Percentiles rank a stretch among this genome's conserved stretches.
phyloP scores from a whole-genome alignment of 192 early-diverging fungal species.

The Dispira simplex region DNA sequence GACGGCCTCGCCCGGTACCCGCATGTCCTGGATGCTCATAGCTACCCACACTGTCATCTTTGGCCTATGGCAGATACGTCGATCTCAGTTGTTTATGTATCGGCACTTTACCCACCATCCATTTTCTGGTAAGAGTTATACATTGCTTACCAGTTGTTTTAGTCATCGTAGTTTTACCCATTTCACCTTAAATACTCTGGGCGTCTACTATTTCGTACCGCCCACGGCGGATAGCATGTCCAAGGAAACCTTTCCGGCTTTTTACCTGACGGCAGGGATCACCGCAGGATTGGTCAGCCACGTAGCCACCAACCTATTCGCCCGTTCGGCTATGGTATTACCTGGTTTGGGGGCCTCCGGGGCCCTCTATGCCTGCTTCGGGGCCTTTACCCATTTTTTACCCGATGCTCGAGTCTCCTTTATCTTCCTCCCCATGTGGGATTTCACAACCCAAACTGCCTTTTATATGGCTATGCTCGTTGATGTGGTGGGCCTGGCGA shows the following conservation, averaged over 20 bases:
- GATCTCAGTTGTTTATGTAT: conserved; percentile 49
- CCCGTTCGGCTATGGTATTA: conserved; percentile 26
- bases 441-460: background rate
- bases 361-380: conserved; percentile 57
- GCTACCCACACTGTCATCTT: conserved; percentile 47
- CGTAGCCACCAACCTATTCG: conserved; percentile 25
- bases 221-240: conserved; percentile 34
- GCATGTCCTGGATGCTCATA: background rate
- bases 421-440: conserved; percentile 38
- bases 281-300: conserved; percentile 52
- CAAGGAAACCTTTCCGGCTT: conserved; percentile 55
- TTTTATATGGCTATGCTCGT: background rate
- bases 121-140: conserved; percentile 41
- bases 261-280: conserved; percentile 61
- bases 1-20: background rate
- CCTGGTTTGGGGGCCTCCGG: conserved; percentile 73
- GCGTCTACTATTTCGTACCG: conserved; percentile 47
- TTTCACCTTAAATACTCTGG: conserved; percentile 69
- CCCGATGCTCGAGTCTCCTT: conserved; percentile 39
- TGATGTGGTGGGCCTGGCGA: background rate
- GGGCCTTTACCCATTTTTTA: conserved; percentile 34
- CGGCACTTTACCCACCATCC: conserved; percentile 70
- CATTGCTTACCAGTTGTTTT: conserved; percentile 64
- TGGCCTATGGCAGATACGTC: conserved; percentile 55
- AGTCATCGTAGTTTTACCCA: conserved; percentile 61